Evolutionary conservation across 495 filamentous ascomycete genomes (phyloP), one percentile per base, ranked within the genome.

Genomic region (Aspergillus conjunctus): DNA sequence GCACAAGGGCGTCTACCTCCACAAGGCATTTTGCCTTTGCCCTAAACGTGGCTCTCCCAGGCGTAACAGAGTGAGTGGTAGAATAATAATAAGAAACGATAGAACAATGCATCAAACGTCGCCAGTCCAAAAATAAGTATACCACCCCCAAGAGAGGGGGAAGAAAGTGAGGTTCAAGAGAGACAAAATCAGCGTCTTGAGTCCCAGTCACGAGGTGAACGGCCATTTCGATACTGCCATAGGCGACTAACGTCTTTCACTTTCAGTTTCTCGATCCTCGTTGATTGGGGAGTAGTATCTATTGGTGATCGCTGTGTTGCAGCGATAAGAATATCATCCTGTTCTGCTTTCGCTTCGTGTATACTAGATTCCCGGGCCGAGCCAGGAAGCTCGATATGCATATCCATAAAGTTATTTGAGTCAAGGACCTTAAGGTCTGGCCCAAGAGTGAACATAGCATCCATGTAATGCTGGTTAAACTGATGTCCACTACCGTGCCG

Each of bases 391-490:
- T 39, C 59, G 20, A 43, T 58, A 31, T 72, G 64, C 64, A 62
- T 69, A 17, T 76, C 70, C 74, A 78, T 74, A 57, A 78, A 78
- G 0, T 52, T 56, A 51, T 77, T 75, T 0, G 64, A 61, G 1
- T 73, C 69, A 6, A 68, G 66, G 6, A 71, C 66, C 45, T 33
- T 67, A 15, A 18, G 39, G 37, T 71, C 71, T 20, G 67, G 59
- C 0, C 70, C 71, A 8, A 78, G 64, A 3, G 74, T 68, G 51
- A 96, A 96, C 88, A 95, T 93, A n/a, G 70, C 75, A 55, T 88
- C 85, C 0, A 95, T 74, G 51, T 94, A 96, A 66, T 96, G 92
- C 76, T 91, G 88, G 54, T 84, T 86, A 58, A 96, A 79, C 60
- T 89, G 77, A 68, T 96, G 92, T 0, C 92, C 92, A 1, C 81